Conservation (phyloP, 352 stramenopile genomes). For the Phytophthora podocarpi region DNA sequence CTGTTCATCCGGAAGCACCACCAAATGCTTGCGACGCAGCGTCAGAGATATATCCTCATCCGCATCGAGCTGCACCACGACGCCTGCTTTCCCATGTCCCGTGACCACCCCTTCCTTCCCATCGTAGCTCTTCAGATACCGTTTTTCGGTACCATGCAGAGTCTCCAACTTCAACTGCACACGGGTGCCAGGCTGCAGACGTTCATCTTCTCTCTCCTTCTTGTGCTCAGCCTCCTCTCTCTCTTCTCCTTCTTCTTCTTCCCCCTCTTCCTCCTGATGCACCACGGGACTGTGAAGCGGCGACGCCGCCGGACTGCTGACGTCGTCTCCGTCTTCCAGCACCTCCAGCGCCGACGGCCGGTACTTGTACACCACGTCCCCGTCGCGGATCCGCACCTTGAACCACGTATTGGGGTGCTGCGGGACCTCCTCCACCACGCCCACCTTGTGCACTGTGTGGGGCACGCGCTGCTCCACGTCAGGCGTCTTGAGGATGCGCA, state of each 20-base stretch:
- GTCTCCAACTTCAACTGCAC: conserved; percentile 58
- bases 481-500: conserved; percentile 70
- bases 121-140: conserved; percentile 72
- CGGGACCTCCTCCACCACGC: conserved; percentile 80
- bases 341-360: conserved; percentile 75
- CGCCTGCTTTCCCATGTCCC: conserved; percentile 36
- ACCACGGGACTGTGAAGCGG: conserved; percentile 15
- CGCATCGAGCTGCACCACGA: conserved; percentile 65
- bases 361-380: conserved; percentile 90
- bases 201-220: conserved; percentile 45
- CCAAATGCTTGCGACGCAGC: conserved; percentile 60
- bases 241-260: conserved; percentile 24
- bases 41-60: conserved; percentile 54
- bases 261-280: conserved; percentile 34
- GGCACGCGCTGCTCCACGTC: conserved; percentile 86
- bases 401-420: conserved; percentile 90
- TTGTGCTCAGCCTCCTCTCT: conserved; percentile 50
- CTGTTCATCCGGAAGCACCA: conserved; percentile 34
- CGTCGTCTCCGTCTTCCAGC: conserved; percentile 40
- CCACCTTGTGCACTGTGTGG: conserved; percentile 81
- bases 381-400: conserved; percentile 81
- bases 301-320: conserved; percentile 21
- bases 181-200: conserved; percentile 54
- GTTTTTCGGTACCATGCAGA: conserved; percentile 50
- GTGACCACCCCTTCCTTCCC: conserved; percentile 73